Evolutionary conservation across 2,329 filamentous ascomycete genomes (phyloP).

Genomic region (Zopfia rhizophila): DNA sequence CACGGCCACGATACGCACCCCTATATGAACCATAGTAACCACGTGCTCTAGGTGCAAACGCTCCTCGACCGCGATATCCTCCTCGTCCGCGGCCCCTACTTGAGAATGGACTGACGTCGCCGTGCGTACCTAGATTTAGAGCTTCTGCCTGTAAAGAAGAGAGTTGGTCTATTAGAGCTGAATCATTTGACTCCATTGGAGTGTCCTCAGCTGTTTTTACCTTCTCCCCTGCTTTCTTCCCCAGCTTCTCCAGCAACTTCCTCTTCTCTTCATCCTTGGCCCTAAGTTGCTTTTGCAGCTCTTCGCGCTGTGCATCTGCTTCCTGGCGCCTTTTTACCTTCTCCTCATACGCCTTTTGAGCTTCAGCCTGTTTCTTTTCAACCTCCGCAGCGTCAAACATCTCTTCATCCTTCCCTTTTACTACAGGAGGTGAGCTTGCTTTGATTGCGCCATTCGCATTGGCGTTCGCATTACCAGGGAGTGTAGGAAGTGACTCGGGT

Average conservation of each 20-base stretch:
- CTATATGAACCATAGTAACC: slow-evolving; percentile 55
- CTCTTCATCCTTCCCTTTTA: slow-evolving; percentile 54
- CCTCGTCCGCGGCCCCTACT: slow-evolving; percentile 38
- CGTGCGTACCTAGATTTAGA: slow-evolving; percentile 73
- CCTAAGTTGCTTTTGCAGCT: slow-evolving; percentile 72
- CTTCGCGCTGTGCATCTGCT: slow-evolving; percentile 69
- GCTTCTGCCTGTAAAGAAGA: slow-evolving; percentile 80
- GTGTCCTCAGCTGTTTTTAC: no score
- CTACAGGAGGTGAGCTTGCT: slow-evolving; percentile 23
- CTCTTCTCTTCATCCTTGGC: slow-evolving; percentile 73
- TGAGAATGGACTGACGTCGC: slow-evolving; percentile 55
- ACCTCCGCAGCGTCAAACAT: slow-evolving; percentile 78
- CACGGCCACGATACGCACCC: slow-evolving; percentile 57
- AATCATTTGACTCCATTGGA: slow-evolving; percentile 59
- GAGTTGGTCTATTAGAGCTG: slow-evolving; percentile 75
- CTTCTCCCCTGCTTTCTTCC: slow-evolving; percentile 54
- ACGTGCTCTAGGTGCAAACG: slow-evolving; percentile 53
- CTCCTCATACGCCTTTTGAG: slow-evolving; percentile 75
- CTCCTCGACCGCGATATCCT: slow-evolving; percentile 53
- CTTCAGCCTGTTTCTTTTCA: slow-evolving; percentile 73
- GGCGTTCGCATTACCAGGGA: slow-evolving; percentile 10
- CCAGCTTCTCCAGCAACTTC: slow-evolving; percentile 70
- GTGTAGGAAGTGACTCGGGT: slow-evolving; percentile 36
- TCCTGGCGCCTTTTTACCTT: slow-evolving; percentile 71
- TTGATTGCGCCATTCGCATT: slow-evolving; percentile 9